phyloP scores from a whole-genome alignment of 805 yeast species.

The Candida sithepensis region DNA sequence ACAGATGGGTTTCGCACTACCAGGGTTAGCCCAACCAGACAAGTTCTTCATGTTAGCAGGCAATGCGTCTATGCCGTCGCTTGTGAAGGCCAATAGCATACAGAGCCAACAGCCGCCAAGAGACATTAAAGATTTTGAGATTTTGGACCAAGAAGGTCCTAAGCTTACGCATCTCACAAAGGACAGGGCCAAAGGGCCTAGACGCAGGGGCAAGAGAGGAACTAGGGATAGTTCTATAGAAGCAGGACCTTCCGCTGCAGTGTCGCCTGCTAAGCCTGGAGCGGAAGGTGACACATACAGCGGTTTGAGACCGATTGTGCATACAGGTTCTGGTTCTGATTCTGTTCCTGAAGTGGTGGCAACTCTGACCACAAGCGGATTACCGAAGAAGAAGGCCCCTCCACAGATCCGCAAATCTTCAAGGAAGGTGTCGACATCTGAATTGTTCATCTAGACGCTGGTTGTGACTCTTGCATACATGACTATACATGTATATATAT shows the following conservation, averaged over 20 bases:
- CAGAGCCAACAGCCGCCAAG: slow-evolving; percentile 9
- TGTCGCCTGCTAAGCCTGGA: too few species aligned
- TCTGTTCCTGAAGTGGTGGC: background rate
- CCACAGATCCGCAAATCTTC: slow-evolving; percentile 28
- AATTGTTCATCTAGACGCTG: slow-evolving; percentile 20
- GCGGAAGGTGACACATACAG: background rate
- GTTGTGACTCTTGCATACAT: too few species aligned
- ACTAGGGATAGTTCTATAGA: background rate
- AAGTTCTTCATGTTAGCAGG: slow-evolving; percentile 24
- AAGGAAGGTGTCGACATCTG: slow-evolving; percentile 25
- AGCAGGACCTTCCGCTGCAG: background rate
- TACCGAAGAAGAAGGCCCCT: slow-evolving; percentile 24
- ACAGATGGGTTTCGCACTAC: slow-evolving; percentile 16
- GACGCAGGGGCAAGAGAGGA: slow-evolving; percentile 39
- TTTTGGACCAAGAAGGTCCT: slow-evolving; percentile 20
- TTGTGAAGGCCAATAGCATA: background rate
- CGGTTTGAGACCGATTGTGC: background rate
- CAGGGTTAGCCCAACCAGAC: slow-evolving; percentile 20
- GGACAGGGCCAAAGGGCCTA: slow-evolving; percentile 49
- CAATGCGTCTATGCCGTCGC: slow-evolving; percentile 23
- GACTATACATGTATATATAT: background rate
- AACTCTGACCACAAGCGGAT: background rate
- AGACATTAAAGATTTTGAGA: slow-evolving; percentile 17
- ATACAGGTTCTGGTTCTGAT: background rate
- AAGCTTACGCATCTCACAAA: slow-evolving; percentile 44